A percentile compares a stretch with the other conserved stretches of the same genome.
Conservation (phyloP, 331 rosid species). For the Malus hybrid region DNA sequence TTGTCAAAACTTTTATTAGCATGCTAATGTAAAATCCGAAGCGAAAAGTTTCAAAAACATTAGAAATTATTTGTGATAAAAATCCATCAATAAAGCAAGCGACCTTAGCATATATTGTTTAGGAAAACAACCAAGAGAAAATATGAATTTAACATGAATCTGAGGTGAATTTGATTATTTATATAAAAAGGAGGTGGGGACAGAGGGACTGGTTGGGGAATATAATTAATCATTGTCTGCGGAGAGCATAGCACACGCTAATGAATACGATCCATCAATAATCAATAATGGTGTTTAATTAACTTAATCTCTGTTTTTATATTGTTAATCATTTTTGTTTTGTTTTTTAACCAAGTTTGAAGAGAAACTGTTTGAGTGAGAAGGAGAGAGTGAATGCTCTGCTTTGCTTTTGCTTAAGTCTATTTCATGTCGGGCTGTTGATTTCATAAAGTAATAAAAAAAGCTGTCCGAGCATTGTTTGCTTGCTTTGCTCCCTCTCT, state of each 20-base stretch:
- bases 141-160: slow-evolving; percentile 3
- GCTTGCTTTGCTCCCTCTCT: slow-evolving; percentile 35
- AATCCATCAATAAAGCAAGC: background rate
- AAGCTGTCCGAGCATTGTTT: slow-evolving; percentile 36
- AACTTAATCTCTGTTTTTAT: background rate
- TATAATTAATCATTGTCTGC: slow-evolving; percentile 10
- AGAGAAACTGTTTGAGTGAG: background rate
- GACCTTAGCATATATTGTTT: background rate
- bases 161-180: background rate
- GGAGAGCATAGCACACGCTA: slow-evolving; percentile 13
- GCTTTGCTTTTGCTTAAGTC: slow-evolving; percentile 34
- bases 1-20: too few species aligned
- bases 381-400: slow-evolving; percentile 1
- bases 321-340: background rate
- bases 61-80: too few species aligned
- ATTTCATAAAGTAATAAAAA: slow-evolving; percentile 23
- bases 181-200: background rate
- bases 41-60: too few species aligned
- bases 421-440: slow-evolving; percentile 62
- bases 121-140: background rate
- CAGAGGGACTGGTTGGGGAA: background rate
- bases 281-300: slow-evolving; percentile 2
- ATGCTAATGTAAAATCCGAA: too few species aligned
- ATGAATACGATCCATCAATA: slow-evolving; percentile 12
- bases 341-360: background rate